These are phyloP conservation scores for Colletotrichum orbiculare DNA, from an alignment of 2,329 filamentous ascomycete species.

Conservation along the genomic window DNA sequence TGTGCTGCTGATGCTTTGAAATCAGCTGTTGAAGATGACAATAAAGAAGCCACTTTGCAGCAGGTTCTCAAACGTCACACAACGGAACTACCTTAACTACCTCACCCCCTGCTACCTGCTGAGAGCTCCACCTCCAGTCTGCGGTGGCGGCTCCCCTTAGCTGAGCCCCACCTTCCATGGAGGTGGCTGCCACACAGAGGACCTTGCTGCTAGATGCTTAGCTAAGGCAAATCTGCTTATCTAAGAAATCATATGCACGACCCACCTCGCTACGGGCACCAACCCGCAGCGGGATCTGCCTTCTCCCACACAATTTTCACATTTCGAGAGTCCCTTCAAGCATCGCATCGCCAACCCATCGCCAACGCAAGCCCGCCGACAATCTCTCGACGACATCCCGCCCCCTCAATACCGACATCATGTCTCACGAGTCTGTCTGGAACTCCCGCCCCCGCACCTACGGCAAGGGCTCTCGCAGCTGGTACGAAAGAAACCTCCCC, in stretches of 20 bases:
- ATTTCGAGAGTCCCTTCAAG: neutral
- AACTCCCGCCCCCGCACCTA: constrained; percentile 97
- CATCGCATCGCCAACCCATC: constrained; percentile 29
- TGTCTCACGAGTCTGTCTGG: constrained; percentile 94
- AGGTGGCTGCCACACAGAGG: too few species aligned
- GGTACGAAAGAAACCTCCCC: constrained; percentile 71
- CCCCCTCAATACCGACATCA: constrained; percentile 57
- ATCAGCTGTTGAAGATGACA: constrained; percentile 40
- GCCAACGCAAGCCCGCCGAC: constrained; percentile 16
- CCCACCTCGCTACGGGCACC: neutral
- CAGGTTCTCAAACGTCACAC: constrained; percentile 34
- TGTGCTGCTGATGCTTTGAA: constrained; percentile 46
- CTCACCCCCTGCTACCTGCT: neutral
- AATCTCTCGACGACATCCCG: constrained; percentile 39
- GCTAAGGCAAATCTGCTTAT: neutral
- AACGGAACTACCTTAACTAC: constrained; percentile 17
- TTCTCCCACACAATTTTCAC: constrained; percentile 36
- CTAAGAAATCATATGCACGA: neutral
- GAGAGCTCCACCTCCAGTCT: too few species aligned
- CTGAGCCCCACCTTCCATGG: too few species aligned
- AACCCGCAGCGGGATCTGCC: neutral
- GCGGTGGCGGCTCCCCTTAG: too few species aligned
- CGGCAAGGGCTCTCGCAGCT: constrained; percentile 94
- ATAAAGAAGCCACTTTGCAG: constrained; percentile 51
- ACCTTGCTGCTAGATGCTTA: too few species aligned